Conservation (phyloP, 352 stramenopile species). For the Blastocystis sp. region DNA sequence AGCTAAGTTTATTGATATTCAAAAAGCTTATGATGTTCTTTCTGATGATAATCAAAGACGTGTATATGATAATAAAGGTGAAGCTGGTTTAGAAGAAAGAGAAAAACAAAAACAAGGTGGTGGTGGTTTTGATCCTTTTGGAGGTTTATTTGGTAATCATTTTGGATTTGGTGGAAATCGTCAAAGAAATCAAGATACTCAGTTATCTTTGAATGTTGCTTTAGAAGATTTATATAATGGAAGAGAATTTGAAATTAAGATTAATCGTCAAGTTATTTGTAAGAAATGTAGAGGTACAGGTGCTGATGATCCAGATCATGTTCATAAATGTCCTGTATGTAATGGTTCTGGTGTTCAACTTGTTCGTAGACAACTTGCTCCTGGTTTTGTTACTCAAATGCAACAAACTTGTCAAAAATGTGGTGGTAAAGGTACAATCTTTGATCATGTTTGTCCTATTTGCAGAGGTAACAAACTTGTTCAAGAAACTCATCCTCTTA, state of each 20-base stretch:
- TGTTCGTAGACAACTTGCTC: slow-evolving; percentile 56
- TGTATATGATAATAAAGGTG: slow-evolving; percentile 28
- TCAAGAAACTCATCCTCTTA: slow-evolving; percentile 58
- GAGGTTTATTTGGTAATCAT: slow-evolving; percentile 34
- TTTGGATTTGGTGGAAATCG: slow-evolving; percentile 20
- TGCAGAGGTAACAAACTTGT: slow-evolving; percentile 70
- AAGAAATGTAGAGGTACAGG: slow-evolving; percentile 68
- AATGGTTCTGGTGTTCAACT: slow-evolving; percentile 69
- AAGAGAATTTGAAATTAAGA: slow-evolving; percentile 72
- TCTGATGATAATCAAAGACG: slow-evolving; percentile 33
- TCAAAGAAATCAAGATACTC: slow-evolving; percentile 39
- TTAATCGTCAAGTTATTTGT: slow-evolving; percentile 71
- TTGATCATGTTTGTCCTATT: slow-evolving; percentile 62
- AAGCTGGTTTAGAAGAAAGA: slow-evolving; percentile 30
- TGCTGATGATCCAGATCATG: slow-evolving; percentile 63
- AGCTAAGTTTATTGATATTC: slow-evolving; percentile 24
- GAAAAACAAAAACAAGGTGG: slow-evolving; percentile 34
- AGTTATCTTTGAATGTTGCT: slow-evolving; percentile 43
- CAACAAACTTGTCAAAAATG: slow-evolving; percentile 71
- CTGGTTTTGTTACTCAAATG: slow-evolving; percentile 64
- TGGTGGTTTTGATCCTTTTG: slow-evolving; percentile 35
- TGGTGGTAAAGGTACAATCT: slow-evolving; percentile 61
- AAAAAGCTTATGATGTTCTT: slow-evolving; percentile 21
- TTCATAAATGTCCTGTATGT: slow-evolving; percentile 65
- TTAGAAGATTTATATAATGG: slow-evolving; percentile 86